Evolutionary conservation across 208 protist genomes (phyloP).

Genomic region (Trypanosoma melophagium): DNA sequence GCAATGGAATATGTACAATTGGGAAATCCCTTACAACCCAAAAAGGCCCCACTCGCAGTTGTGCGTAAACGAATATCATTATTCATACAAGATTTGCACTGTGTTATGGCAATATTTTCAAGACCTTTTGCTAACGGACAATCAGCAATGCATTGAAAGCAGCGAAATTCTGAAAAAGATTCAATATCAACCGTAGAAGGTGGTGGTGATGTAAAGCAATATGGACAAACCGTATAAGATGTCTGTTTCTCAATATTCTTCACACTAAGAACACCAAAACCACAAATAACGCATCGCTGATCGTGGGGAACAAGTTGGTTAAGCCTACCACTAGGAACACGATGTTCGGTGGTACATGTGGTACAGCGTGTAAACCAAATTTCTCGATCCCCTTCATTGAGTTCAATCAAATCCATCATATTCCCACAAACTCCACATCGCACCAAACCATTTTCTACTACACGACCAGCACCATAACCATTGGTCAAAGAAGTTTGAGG

Average conservation of each 20-base stretch:
- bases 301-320: constrained; percentile 42
- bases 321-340: constrained; percentile 57
- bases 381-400: constrained; percentile 42
- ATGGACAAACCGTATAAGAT: constrained; percentile 70
- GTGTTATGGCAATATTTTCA: constrained; percentile 55
- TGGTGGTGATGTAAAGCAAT: constrained; percentile 79
- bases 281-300: constrained; percentile 65
- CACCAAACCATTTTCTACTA: constrained; percentile 33
- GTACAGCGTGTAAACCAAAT: constrained; percentile 51
- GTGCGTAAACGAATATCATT: constrained; percentile 72
- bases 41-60: constrained; percentile 35
- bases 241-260: constrained; percentile 71
- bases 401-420: constrained; percentile 63
- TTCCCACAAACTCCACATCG: constrained; percentile 52
- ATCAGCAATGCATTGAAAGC: constrained; percentile 81
- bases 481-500: neutral
- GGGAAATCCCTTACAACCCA: constrained; percentile 77
- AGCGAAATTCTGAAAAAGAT: constrained; percentile 65
- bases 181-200: constrained; percentile 34
- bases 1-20: constrained; percentile 51
- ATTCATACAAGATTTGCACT: constrained; percentile 59
- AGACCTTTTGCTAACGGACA: constrained; percentile 75
- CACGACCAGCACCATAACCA: constrained; percentile 4
- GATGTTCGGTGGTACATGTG: constrained; percentile 40
- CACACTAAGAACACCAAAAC: constrained; percentile 62